Evolutionary conservation across 23 red algal genomes (phyloP).

Genomic region (Gracilariopsis chorda): DNA sequence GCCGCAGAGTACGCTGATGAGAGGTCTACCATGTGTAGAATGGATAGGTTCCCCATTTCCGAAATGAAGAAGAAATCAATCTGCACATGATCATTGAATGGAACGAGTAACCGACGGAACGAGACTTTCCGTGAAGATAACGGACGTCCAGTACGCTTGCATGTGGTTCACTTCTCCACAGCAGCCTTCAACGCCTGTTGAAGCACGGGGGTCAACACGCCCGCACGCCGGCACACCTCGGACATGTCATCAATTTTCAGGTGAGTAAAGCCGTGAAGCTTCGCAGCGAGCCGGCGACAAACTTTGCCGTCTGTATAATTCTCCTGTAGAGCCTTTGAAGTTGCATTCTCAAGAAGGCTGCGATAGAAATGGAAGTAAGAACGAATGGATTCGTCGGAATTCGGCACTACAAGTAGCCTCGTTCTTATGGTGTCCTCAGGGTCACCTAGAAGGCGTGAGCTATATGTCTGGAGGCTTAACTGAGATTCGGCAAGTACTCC

Average conservation of each 20-base stretch:
- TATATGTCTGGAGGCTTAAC: not conserved
- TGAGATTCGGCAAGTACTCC: not conserved
- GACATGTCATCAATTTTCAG: not conserved
- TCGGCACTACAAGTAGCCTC: not conserved
- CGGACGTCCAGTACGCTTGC: not conserved
- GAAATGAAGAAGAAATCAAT: slow-evolving; percentile 26
- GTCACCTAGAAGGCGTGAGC: not conserved
- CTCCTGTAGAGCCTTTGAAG: not conserved
- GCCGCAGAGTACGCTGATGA: not conserved
- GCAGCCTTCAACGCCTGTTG: not conserved
- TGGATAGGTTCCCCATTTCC: not conserved
- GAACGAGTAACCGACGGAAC: not conserved
- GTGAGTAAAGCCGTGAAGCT: slow-evolving; percentile 35
- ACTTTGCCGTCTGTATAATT: not conserved
- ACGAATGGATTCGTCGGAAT: not conserved
- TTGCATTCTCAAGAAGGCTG: not conserved
- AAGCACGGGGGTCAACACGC: not conserved
- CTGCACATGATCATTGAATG: slow-evolving; percentile 32
- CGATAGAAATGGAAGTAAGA: not conserved
- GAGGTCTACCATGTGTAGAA: slow-evolving; percentile 35
- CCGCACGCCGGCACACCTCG: not conserved
- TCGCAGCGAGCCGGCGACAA: not conserved
- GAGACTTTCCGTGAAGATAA: not conserved
- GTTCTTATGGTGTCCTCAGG: not conserved
- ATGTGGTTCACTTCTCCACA: not conserved